Percentiles rank a stretch among this genome's conserved stretches.
Conservation (phyloP, 768 basidiomycete species). For the Mycena polygramma region DNA sequence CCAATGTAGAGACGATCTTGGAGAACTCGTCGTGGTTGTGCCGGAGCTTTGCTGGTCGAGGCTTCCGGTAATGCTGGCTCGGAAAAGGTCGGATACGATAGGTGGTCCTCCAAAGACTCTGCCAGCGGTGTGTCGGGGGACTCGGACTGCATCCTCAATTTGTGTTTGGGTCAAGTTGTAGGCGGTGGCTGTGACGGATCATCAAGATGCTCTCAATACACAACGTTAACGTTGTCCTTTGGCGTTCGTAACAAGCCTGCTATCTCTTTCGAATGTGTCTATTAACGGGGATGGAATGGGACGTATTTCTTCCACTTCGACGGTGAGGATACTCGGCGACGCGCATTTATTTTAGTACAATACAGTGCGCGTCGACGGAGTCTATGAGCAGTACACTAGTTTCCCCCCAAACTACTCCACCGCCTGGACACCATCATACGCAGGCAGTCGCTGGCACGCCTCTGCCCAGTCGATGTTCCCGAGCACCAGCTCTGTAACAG, state of each 20-base stretch:
- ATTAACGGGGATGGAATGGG: too few relatives aligned
- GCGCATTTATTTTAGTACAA: too few relatives aligned
- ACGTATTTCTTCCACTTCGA: too few relatives aligned
- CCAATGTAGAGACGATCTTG: slow-evolving; percentile 91
- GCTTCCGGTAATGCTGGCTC: slow-evolving; percentile 38
- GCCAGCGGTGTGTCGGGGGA: slow-evolving; percentile 1
- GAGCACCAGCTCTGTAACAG: slow-evolving; percentile 83
- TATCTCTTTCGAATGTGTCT: too few relatives aligned
- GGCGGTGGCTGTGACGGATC: not conserved
- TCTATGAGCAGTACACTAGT: too few relatives aligned
- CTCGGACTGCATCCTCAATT: not conserved
- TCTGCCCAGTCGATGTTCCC: slow-evolving; percentile 83
- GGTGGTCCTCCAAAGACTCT: slow-evolving; percentile 32
- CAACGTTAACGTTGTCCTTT: too few relatives aligned
- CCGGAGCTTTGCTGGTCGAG: slow-evolving; percentile 28
- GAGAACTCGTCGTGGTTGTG: slow-evolving; percentile 53
- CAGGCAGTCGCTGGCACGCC: slow-evolving; percentile 77
- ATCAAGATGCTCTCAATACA: too few relatives aligned
- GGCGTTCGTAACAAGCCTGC: too few relatives aligned
- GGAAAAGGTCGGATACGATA: slow-evolving; percentile 41
- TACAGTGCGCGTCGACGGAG: too few relatives aligned
- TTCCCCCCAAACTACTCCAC: slow-evolving; percentile 57
- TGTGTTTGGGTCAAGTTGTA: too few relatives aligned
- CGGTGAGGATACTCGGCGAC: too few relatives aligned
- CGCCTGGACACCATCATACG: slow-evolving; percentile 93